Evolutionary conservation across 768 basidiomycete genomes (phyloP), one percentile per base, ranked within the genome.

Genomic region (Tricholoma bakamatsutake): DNA sequence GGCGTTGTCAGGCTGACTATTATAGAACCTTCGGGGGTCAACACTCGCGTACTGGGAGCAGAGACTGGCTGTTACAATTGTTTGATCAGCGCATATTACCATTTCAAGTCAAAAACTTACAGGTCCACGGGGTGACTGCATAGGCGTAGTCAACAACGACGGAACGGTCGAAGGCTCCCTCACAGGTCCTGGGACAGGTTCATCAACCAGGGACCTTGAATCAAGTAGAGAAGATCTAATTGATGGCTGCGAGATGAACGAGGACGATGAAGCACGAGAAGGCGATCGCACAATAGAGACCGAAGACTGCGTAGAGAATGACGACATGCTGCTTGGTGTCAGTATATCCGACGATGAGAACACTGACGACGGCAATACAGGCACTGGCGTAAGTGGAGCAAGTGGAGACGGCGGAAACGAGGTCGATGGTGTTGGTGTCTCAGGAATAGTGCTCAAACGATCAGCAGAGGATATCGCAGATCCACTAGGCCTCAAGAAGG

Each of bases 401-500:
- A 76, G 67, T 0, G 70, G 73, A 46, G 69, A 74, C 39, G 12
- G 63, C 42, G 67, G 64, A 28, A 64, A 63, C 4, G 52, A 53
- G 24, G 71, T 58, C 50, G 69, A 62, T 10, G 69, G 61, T 52
- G 62, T 69, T 5, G 71, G 66, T 1, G 76, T 72, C 30, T 74
- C 57, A 3, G 79, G 78, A 51, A 83, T 76, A 7, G 79, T 74
- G 54, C 71, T 75, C 59, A 81, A 63, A 5, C 73, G 63, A 54
- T 76, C 71, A 49, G 68, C 60, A 2, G 80, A 79, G 5, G 77
- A 78, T 1, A 76, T 66, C 3, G 70, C 66, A 17, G 78, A 73
- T 43, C 73, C 79, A 57, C 79, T 87, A 0, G 89, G 87, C 28
- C 85, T 74, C 64, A 90, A 71, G 66, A 87, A 76, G 0, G 89